Evolutionary conservation across 2,329 filamentous ascomycete species (phyloP).

Genomic region (Neofusicoccum cordaticola): DNA sequence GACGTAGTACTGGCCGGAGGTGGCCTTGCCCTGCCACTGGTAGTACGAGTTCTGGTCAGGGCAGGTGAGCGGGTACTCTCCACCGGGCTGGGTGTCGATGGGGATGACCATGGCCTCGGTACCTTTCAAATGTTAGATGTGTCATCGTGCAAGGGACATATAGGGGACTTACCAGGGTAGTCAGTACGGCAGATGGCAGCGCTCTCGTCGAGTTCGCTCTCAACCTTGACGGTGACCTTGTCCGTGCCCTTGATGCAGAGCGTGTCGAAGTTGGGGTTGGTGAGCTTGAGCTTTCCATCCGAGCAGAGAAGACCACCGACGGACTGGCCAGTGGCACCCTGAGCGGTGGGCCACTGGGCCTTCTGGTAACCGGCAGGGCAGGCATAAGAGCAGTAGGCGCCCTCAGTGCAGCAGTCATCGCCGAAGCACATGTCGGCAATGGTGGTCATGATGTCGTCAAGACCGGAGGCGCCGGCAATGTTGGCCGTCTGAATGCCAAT

Average conservation of each 20-base stretch:
- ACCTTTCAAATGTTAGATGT: slow-evolving; percentile 35
- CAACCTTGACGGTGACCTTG: slow-evolving; percentile 61
- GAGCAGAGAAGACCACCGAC: slow-evolving; percentile 86
- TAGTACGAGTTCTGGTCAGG: slow-evolving; percentile 72
- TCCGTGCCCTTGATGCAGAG: slow-evolving; percentile 74
- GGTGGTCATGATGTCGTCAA: slow-evolving; percentile 62
- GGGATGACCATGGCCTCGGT: slow-evolving; percentile 86
- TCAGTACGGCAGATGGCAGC: slow-evolving; percentile 89
- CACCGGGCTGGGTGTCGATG: slow-evolving; percentile 60
- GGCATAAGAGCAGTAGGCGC: slow-evolving; percentile 83
- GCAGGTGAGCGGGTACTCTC: slow-evolving; percentile 66
- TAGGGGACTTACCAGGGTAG: slow-evolving; percentile 69
- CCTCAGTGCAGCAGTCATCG: slow-evolving; percentile 60
- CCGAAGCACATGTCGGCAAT: slow-evolving; percentile 55
- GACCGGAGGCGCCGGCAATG: slow-evolving; percentile 37
- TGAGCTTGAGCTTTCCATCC: slow-evolving; percentile 71
- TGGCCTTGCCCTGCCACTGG: slow-evolving; percentile 68
- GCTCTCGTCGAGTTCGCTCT: slow-evolving; percentile 65
- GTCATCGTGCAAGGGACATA: background rate
- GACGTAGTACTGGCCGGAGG: slow-evolving; percentile 94
- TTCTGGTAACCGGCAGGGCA: slow-evolving; percentile 92
- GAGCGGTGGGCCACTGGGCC: slow-evolving; percentile 78
- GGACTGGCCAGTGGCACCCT: slow-evolving; percentile 79
- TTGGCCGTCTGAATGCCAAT: slow-evolving; percentile 65
- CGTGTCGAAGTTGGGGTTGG: slow-evolving; percentile 61